A percentile compares a stretch with the other conserved stretches of the same genome.
Conservation (phyloP, 257 asterid genomes). For the Coffea canephora region DNA sequence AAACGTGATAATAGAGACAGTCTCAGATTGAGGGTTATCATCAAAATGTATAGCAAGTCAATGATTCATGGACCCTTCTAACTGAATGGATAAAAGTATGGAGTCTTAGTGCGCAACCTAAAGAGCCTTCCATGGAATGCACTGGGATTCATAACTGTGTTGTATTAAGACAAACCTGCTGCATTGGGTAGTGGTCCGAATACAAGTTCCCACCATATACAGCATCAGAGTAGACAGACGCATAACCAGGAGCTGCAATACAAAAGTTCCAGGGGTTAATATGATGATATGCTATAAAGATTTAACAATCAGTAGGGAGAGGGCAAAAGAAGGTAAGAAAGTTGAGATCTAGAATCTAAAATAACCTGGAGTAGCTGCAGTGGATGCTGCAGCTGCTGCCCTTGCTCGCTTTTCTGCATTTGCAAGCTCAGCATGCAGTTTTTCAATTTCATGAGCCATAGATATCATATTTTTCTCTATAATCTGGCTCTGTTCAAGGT, state of each 20-base stretch:
- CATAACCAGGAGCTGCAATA: slow-evolving; percentile 45
- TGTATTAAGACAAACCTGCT: slow-evolving; percentile 43
- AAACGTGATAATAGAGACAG: neutral
- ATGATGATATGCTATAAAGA: neutral
- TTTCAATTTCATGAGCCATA: slow-evolving; percentile 60
- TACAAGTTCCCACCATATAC: slow-evolving; percentile 41
- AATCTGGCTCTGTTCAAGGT: slow-evolving; percentile 51
- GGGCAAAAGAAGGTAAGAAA: slow-evolving; percentile 1
- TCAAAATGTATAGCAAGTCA: neutral
- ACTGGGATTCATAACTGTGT: neutral
- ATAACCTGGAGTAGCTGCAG: slow-evolving; percentile 43
- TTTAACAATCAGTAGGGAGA: neutral
- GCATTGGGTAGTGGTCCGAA: slow-evolving; percentile 36
- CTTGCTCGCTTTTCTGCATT: slow-evolving; percentile 59
- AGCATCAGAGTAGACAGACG: slow-evolving; percentile 37
- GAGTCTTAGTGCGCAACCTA: no score
- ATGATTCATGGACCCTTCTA: neutral
- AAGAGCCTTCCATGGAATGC: no score
- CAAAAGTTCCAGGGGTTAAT: neutral
- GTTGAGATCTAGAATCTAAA: neutral
- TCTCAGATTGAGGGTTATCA: neutral
- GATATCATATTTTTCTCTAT: slow-evolving; percentile 70
- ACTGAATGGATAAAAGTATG: neutral
- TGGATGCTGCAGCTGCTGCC: slow-evolving; percentile 45
- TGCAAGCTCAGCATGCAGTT: slow-evolving; percentile 60